Percentiles rank a stretch among this genome's conserved stretches.
Conservation (phyloP, 108 stramenopile species). For the Chaetoceros tenuissimus region DNA sequence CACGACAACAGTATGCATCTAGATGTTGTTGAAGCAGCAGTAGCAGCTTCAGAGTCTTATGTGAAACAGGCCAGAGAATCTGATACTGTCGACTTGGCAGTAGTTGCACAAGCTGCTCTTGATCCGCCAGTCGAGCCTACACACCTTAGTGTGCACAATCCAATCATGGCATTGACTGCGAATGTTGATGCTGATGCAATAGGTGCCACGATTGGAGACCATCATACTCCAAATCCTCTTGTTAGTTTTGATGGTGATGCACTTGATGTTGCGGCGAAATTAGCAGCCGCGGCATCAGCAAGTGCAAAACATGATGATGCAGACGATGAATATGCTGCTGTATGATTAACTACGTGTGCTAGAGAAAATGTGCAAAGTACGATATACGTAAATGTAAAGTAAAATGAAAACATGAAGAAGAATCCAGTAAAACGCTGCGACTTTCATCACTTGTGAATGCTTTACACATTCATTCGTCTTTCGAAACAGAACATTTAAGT, state of each 20-base stretch:
- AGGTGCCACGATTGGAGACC: conserved; percentile 14
- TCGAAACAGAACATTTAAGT: too few relatives aligned
- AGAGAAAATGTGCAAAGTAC: too few relatives aligned
- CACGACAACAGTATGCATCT: background rate
- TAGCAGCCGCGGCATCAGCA: conserved; percentile 29
- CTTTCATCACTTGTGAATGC: too few relatives aligned
- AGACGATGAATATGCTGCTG: background rate
- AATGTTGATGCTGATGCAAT: conserved; percentile 11
- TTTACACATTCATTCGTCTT: too few relatives aligned
- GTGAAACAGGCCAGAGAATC: conserved; percentile 33
- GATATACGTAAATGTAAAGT: too few relatives aligned
- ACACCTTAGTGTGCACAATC: background rate
- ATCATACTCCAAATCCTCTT: conserved; percentile 19
- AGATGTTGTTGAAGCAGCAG: conserved; percentile 44
- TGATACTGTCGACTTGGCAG: conserved; percentile 15
- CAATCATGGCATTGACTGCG: conserved; percentile 8
- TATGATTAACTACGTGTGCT: too few relatives aligned
- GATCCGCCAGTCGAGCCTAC: background rate
- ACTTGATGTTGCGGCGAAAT: conserved; percentile 48
- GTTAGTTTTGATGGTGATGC: conserved; percentile 20
- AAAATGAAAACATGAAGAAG: too few relatives aligned
- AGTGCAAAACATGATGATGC: background rate
- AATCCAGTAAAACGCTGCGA: too few relatives aligned
- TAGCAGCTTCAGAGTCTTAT: conserved; percentile 39
- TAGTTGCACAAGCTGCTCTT: background rate